Evolutionary conservation across 306 rosid species (phyloP).

Genomic region (Dicorynia guianensis): DNA sequence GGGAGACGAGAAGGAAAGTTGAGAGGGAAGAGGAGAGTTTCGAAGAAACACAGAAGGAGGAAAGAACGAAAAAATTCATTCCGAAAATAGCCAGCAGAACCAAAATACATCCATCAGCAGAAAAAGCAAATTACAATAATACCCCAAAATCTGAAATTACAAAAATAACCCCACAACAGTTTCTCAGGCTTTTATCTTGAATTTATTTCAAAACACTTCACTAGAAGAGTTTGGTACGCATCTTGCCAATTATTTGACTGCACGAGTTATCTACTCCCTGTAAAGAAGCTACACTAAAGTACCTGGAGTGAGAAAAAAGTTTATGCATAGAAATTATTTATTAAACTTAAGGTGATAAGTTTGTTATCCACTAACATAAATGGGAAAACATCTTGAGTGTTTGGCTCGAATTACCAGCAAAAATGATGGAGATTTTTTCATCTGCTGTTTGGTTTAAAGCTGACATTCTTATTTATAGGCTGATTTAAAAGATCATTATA

Average conservation of each 20-base stretch:
- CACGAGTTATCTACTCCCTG: neutral
- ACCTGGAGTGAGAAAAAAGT: neutral
- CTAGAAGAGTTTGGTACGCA: neutral
- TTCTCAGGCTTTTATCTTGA: neutral
- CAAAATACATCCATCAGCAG: too few species aligned
- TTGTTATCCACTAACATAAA: neutral
- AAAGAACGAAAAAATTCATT: too few species aligned
- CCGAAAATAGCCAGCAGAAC: too few species aligned
- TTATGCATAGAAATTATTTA: conserved; percentile 16
- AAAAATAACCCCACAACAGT: too few species aligned
- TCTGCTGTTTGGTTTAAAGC: conserved; percentile 14
- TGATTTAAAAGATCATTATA: neutral
- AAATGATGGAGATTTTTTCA: neutral
- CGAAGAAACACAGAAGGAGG: too few species aligned
- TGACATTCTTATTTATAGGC: conserved; percentile 15
- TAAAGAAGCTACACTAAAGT: neutral
- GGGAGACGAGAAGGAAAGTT: too few species aligned
- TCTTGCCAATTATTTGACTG: neutral
- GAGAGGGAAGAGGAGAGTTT: too few species aligned
- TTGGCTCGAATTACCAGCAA: neutral
- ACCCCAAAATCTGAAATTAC: too few species aligned
- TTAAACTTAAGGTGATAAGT: conserved; percentile 5
- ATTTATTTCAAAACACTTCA: neutral
- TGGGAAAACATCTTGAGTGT: neutral
- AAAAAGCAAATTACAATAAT: too few species aligned